Conservation (phyloP, 2,329 filamentous ascomycete genomes). For the Coniochaeta sp. region DNA sequence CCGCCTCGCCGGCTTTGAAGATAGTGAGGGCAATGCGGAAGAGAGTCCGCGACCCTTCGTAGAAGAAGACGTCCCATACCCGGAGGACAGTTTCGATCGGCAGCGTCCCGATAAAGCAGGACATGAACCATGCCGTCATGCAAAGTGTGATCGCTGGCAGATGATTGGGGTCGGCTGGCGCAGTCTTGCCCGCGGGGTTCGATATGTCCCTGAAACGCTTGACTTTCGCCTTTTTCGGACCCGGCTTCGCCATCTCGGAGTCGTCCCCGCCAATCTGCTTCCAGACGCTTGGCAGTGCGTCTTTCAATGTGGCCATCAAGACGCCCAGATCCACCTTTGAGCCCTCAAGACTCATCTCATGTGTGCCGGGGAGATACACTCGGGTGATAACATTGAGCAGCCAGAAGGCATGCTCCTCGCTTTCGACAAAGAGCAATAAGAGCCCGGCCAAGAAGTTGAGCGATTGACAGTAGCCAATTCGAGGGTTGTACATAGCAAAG, state of each 20-base stretch:
- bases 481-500: constrained; percentile 84
- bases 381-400: constrained; percentile 88
- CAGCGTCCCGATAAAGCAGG: constrained; percentile 85
- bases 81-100: constrained; percentile 87
- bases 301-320: constrained; percentile 78
- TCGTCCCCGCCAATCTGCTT: constrained; percentile 73
- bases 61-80: constrained; percentile 94
- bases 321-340: constrained; percentile 93
- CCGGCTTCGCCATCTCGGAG: constrained; percentile 47
- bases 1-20: constrained; percentile 78
- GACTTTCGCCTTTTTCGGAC: constrained; percentile 25
- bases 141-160: constrained; percentile 87
- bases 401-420: constrained; percentile 89
- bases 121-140: constrained; percentile 98
- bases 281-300: constrained; percentile 78
- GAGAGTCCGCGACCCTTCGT: constrained; percentile 87
- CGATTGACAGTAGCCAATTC: constrained; percentile 91
- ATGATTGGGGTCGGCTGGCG: constrained; percentile 37
- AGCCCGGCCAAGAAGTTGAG: constrained; percentile 92
- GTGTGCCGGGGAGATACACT: constrained; percentile 82
- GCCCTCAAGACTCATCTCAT: constrained; percentile 83
- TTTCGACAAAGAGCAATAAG: constrained; percentile 77
- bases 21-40: constrained; percentile 88
- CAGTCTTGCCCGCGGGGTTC: constrained; percentile 26
- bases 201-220: constrained; percentile 18